Base-by-base conservation (phyloP, 2,329 filamentous ascomycete genomes). In the Cytospora piceicola region DNA sequence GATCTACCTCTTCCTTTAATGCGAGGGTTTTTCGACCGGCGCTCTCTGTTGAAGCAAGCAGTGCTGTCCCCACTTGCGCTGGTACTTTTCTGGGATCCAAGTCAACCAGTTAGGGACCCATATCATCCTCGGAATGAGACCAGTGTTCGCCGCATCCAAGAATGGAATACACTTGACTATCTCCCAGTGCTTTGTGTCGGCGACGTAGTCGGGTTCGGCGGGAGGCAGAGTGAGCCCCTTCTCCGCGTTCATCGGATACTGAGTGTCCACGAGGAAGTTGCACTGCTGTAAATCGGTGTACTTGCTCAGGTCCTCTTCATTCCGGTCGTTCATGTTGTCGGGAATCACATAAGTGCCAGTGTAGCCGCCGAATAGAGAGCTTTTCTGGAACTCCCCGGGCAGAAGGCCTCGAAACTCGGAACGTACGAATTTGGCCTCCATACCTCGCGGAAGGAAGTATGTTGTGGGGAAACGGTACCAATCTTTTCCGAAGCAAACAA, bases 401-500 rank as follows among this genome's bases (percentile, higher is more conserved):
- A 99, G 81, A 22, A 99, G 81, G 2, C 95, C 95, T 11, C 85
- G 85, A 76, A 99, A 99, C 70, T 95, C 93, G 71, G 92, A 96
- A 70, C 90, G 92, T 71, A 99, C 82, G 73, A 97, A 99, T 71
- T 95, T 97, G 71, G 92, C 90, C 69, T 87, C 89, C 81, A 95
- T 91, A 58, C 87, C 85, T n/a, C 88, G 82, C 0, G 95, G 94
- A 3, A 99, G 82, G 75, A 95, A 93, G 80, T 93, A 98, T 0
- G 94, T 96, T 0, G 91, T 94, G 1, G 95, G 94, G 75, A 97
- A 98, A 42, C 95, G 91, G 77, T 99, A 97, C 95, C 95, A 99
- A 75, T 99, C 95, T 75, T 98, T 99, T 32, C 92, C 93, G 49
- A 97, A 86, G 76, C 95, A 99, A 3, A 99, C 87, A 22, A 83